phyloP scores from a whole-genome alignment of 345 rosid species.

The Iberis pinnata region DNA sequence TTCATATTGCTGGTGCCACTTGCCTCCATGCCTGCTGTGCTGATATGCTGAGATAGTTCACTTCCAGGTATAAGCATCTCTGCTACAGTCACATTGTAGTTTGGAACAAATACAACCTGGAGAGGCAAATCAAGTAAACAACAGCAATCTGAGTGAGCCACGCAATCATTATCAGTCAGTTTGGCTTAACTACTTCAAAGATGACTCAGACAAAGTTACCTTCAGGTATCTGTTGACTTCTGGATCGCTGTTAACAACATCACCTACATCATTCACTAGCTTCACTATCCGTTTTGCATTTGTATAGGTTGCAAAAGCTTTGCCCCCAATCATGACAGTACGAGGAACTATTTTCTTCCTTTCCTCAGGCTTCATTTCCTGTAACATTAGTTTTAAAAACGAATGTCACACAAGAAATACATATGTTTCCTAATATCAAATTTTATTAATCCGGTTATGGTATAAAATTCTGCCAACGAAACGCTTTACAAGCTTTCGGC shows the following conservation, averaged over 20 bases:
- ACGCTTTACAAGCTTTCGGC: constrained; percentile 10
- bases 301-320: constrained; percentile 95
- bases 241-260: constrained; percentile 80
- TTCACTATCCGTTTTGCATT: constrained; percentile 96
- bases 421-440: neutral
- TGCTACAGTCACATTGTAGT: constrained; percentile 93
- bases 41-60: constrained; percentile 92
- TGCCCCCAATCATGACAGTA: constrained; percentile 93
- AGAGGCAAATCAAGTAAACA: neutral
- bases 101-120: constrained; percentile 95
- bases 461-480: neutral
- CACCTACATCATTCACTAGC: constrained; percentile 89
- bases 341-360: constrained; percentile 79
- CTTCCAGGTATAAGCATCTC: constrained; percentile 97
- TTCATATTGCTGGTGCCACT: constrained; percentile 99
- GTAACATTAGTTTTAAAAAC: constrained; percentile 29
- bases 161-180: constrained; percentile 6
- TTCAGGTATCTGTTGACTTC: constrained; percentile 78
- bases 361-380: constrained; percentile 86
- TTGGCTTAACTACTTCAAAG: constrained; percentile 2
- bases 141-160: constrained; percentile 1
- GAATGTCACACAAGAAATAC: constrained; percentile 10
- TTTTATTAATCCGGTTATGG: neutral
- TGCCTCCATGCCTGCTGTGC: constrained; percentile 99
- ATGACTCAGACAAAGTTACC: constrained; percentile 36